A percentile compares a stretch with the other conserved stretches of the same genome.
These are phyloP conservation scores for Akebia trifoliata DNA, from an alignment of 164 flowering plant species.

Conservation along the genomic window DNA sequence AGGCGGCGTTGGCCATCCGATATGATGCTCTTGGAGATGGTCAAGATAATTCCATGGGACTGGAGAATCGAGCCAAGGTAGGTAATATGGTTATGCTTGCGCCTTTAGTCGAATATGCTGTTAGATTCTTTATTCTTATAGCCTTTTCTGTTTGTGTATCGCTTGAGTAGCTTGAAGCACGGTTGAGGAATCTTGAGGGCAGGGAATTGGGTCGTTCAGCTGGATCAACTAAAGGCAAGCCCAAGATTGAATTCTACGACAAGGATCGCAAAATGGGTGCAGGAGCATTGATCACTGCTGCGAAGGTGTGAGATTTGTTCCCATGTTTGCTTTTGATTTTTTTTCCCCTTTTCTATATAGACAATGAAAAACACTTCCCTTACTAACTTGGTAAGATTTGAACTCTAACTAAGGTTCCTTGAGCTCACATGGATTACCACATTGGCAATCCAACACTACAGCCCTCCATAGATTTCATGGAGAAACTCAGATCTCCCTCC, in stretches of 20 bases:
- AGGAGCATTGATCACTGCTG: slow-evolving; percentile 68
- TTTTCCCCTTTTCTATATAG: too few relatives aligned
- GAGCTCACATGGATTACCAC: too few relatives aligned
- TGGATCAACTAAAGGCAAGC: slow-evolving; percentile 90
- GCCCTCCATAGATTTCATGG: too few relatives aligned
- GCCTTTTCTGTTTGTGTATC: neutral
- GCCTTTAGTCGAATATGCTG: neutral
- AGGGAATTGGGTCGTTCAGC: slow-evolving; percentile 74
- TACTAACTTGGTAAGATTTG: too few relatives aligned
- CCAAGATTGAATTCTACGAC: slow-evolving; percentile 77
- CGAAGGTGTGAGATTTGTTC: slow-evolving; percentile 49
- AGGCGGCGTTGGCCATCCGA: slow-evolving; percentile 78
- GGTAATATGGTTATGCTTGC: neutral
- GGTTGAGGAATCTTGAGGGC: slow-evolving; percentile 81
- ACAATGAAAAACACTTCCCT: too few relatives aligned
- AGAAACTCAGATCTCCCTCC: too few relatives aligned
- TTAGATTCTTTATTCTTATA: neutral
- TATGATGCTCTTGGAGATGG: slow-evolving; percentile 91
- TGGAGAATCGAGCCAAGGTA: slow-evolving; percentile 82
- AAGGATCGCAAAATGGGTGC: slow-evolving; percentile 77
- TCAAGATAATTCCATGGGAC: slow-evolving; percentile 72
- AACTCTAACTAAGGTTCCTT: too few relatives aligned
- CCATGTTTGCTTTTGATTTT: neutral
- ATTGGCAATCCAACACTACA: too few relatives aligned
- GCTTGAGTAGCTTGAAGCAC: slow-evolving; percentile 63